Conservation (phyloP, 352 stramenopile genomes). For the Phytophthora fragariaefolia region DNA sequence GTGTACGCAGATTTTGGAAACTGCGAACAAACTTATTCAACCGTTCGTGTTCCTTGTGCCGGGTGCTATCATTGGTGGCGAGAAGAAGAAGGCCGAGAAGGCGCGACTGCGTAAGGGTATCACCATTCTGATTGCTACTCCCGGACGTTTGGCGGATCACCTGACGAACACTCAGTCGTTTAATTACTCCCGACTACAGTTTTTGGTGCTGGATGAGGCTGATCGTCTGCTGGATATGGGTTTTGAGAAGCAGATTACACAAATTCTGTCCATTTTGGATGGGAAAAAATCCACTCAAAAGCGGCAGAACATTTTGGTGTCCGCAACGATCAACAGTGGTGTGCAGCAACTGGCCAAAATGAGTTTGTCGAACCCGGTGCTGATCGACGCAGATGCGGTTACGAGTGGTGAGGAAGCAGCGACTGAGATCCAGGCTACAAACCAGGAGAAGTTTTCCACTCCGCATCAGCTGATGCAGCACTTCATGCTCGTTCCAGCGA, state of each 20-base stretch:
- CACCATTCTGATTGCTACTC: constrained; percentile 98
- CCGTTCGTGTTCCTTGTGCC: constrained; percentile 92
- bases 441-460: constrained; percentile 82
- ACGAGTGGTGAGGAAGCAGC: constrained; percentile 22
- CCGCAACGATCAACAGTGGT: constrained; percentile 88
- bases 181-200: constrained; percentile 88
- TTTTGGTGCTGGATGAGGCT: constrained; percentile 98
- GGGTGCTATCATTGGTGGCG: constrained; percentile 94
- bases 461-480: constrained; percentile 96
- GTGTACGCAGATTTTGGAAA: constrained; percentile 96
- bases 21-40: constrained; percentile 93
- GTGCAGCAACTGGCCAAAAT: constrained; percentile 85
- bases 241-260: constrained; percentile 99
- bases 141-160: constrained; percentile 96
- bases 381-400: constrained; percentile 78
- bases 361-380: constrained; percentile 77
- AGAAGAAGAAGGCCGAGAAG: constrained; percentile 93
- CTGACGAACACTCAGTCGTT: constrained; percentile 96
- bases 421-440: constrained; percentile 18
- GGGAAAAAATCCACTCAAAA: constrained; percentile 86
- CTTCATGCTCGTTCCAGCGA: constrained; percentile 95
- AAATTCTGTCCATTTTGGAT: constrained; percentile 96
- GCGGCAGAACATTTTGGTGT: constrained; percentile 87
- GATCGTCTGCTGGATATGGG: constrained; percentile 99
- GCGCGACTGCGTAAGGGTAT: constrained; percentile 90